These are phyloP conservation scores for Dictyostelium intermedium DNA, from an alignment of 78 protist species.

Conservation along the genomic window DNA sequence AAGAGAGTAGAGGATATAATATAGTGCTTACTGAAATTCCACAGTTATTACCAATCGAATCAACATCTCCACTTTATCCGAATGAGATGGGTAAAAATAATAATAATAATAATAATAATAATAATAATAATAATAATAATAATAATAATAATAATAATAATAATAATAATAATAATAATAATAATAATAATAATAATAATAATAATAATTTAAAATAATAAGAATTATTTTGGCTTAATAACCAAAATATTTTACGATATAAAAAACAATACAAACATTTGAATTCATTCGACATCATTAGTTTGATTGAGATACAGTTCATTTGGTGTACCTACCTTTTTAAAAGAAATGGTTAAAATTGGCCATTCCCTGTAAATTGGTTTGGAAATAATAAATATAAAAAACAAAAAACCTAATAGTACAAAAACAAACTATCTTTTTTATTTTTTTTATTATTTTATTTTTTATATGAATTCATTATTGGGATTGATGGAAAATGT, in stretches of 20 bases:
- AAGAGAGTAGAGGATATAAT: not conserved
- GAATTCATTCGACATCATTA: not conserved
- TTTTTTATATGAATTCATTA: too few species aligned
- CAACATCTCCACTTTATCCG: not conserved
- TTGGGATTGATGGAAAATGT: too few species aligned
- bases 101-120: not conserved
- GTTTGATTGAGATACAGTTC: not conserved
- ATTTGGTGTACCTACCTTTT: not conserved
- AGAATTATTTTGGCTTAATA: too few species aligned
- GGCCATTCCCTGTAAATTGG: not conserved
- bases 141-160: not conserved
- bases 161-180: not conserved
- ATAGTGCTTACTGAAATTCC: not conserved
- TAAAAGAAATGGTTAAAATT: not conserved
- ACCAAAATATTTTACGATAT: too few species aligned
- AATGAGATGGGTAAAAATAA: not conserved
- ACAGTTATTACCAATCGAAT: not conserved
- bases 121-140: not conserved
- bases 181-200: not conserved
- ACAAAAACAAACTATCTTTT: not conserved
- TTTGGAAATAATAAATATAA: not conserved
- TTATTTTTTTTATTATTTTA: too few species aligned
- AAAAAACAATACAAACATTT: not conserved
- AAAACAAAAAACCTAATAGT: not conserved
- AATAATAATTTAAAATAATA: not conserved